Evolutionary conservation across 148 eudicot species (phyloP).

Genomic region (Camellia sinensis): DNA sequence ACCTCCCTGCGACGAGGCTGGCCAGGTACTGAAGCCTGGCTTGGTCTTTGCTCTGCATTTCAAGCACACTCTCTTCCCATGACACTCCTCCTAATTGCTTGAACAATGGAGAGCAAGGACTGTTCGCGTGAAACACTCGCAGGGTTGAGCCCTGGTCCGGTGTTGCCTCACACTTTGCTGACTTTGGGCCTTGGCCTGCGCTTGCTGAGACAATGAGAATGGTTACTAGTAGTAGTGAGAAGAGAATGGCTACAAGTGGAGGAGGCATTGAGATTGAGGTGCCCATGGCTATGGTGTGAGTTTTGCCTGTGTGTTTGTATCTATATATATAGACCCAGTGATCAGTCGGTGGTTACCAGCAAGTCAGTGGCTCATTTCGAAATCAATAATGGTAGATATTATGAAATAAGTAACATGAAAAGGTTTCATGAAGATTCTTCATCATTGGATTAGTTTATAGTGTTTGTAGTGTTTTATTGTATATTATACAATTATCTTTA

Average conservation of each 20-base stretch:
- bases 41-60: slow-evolving; percentile 50
- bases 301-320: background rate
- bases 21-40: slow-evolving; percentile 55
- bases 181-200: slow-evolving; percentile 12
- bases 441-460: too few relatives aligned
- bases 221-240: slow-evolving; percentile 23
- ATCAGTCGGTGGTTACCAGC: too few relatives aligned
- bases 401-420: too few relatives aligned
- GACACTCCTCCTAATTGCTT: slow-evolving; percentile 37
- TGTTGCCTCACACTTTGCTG: background rate
- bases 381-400: too few relatives aligned
- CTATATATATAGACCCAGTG: background rate
- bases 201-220: slow-evolving; percentile 19
- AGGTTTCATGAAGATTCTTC: too few relatives aligned
- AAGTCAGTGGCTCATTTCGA: too few relatives aligned
- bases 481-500: too few relatives aligned
- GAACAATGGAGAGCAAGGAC: slow-evolving; percentile 64
- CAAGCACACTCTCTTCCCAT: slow-evolving; percentile 67
- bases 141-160: slow-evolving; percentile 47
- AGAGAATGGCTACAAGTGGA: slow-evolving; percentile 8
- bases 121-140: slow-evolving; percentile 45
- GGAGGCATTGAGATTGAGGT: background rate
- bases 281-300: slow-evolving; percentile 15
- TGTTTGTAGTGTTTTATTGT: too few relatives aligned
- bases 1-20: slow-evolving; percentile 56